These are phyloP conservation scores for Mycena vulgaris DNA, from an alignment of 768 basidiomycete genomes.

Conservation along the genomic window DNA sequence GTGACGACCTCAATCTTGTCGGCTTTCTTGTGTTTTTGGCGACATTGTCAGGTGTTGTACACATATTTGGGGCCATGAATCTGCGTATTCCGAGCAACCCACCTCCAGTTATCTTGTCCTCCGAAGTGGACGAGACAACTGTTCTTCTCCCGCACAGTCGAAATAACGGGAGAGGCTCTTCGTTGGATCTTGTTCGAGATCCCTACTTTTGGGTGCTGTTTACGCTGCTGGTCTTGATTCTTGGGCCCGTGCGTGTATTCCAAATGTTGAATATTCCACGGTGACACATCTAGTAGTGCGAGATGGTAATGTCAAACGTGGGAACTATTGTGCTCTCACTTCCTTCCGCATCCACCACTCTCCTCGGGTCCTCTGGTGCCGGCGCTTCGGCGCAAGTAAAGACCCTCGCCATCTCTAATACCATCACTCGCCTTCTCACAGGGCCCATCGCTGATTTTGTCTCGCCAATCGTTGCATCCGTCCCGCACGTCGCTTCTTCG, in stretches of 20 bases:
- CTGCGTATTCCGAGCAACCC: constrained; percentile 42
- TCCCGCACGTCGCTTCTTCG: constrained; percentile 53
- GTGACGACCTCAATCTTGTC: constrained; percentile 59
- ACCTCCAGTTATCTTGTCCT: constrained; percentile 1
- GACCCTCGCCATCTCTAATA: constrained; percentile 80
- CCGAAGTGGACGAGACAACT: constrained; percentile 50
- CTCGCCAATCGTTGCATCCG: constrained; percentile 61
- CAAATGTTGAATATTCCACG: constrained; percentile 1
- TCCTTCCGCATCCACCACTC: constrained; percentile 48
- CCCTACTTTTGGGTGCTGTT: constrained; percentile 77
- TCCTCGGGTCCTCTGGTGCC: constrained; percentile 21
- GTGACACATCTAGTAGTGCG: constrained; percentile 60
- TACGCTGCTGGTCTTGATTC: constrained; percentile 63
- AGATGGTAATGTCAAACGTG: constrained; percentile 89
- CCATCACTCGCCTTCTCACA: constrained; percentile 74
- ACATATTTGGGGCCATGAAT: constrained; percentile 67
- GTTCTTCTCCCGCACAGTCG: constrained; percentile 44
- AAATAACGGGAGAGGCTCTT: constrained; percentile 38
- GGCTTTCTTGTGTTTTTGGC: constrained; percentile 73
- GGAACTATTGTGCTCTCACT: constrained; percentile 83
- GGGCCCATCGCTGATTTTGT: constrained; percentile 83
- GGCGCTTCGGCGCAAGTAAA: constrained; percentile 67
- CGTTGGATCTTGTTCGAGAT: constrained; percentile 66
- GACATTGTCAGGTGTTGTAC: constrained; percentile 64
- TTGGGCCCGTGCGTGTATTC: constrained; percentile 75